A percentile compares a stretch with the other conserved stretches of the same genome.
Evolutionary conservation across 2,329 filamentous ascomycete genomes (phyloP).

Genomic region (Penicillium concentricum): DNA sequence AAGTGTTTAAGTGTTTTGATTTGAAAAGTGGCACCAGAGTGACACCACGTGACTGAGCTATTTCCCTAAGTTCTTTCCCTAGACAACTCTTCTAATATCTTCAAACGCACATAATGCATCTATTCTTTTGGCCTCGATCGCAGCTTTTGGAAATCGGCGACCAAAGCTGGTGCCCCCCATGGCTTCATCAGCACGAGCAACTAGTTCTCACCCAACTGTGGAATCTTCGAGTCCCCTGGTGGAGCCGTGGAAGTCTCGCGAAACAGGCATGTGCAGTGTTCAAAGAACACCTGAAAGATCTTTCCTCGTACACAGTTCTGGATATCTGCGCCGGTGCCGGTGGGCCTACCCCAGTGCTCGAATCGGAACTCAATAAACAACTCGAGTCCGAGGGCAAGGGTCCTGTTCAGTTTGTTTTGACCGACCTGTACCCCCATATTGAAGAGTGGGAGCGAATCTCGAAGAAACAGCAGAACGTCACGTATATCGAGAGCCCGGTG

Average conservation of each 20-base stretch:
- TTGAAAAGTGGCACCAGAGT: neutral
- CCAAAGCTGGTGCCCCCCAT: conserved; percentile 63
- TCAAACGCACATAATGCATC: neutral
- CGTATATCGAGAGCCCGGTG: conserved; percentile 60
- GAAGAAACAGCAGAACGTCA: conserved; percentile 55
- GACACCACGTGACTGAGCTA: neutral
- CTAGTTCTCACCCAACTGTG: conserved; percentile 25
- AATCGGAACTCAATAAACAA: conserved; percentile 56
- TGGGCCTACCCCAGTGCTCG: conserved; percentile 66
- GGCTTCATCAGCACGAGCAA: conserved; percentile 56
- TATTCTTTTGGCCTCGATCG: conserved; percentile 19
- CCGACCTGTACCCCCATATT: conserved; percentile 65
- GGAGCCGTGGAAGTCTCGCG: conserved; percentile 15
- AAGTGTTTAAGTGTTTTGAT: too few species aligned
- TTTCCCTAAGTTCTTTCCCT: neutral
- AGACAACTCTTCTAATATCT: neutral
- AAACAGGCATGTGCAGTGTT: conserved; percentile 16
- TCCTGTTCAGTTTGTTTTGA: conserved; percentile 60
- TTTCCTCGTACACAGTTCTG: conserved; percentile 61
- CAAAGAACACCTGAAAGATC: conserved; percentile 41
- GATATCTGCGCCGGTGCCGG: conserved; percentile 77
- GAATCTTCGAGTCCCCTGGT: conserved; percentile 18
- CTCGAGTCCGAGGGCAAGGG: conserved; percentile 19
- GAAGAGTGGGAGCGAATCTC: conserved; percentile 58
- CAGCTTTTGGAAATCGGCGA: conserved; percentile 69